A percentile compares a stretch with the other conserved stretches of the same genome.
Conservation (phyloP, 1,139 yeast genomes). For the Kluyveromyces sp. region DNA sequence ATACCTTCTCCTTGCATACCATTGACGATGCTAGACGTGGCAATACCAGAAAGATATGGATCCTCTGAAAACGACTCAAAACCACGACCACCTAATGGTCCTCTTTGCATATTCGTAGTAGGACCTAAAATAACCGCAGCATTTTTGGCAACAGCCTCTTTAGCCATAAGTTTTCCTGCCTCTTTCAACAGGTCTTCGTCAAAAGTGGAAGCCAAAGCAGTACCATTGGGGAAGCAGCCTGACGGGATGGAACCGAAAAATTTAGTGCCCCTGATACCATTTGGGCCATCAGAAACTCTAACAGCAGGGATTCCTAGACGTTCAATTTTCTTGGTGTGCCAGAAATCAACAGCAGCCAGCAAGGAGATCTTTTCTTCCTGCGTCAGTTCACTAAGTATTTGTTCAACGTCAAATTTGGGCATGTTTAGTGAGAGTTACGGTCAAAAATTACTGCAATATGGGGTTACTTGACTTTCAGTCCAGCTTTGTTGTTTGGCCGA, state of each 20-base stretch:
- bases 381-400: slow-evolving; percentile 39
- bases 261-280: slow-evolving; percentile 47
- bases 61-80: slow-evolving; percentile 61
- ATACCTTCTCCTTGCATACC: slow-evolving; percentile 51
- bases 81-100: slow-evolving; percentile 59
- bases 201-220: slow-evolving; percentile 41
- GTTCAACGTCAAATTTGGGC: slow-evolving; percentile 38
- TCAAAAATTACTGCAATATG: neutral
- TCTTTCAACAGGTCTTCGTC: slow-evolving; percentile 36
- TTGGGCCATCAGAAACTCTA: slow-evolving; percentile 45
- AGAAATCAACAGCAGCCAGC: slow-evolving; percentile 45
- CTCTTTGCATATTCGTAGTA: slow-evolving; percentile 45
- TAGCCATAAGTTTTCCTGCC: slow-evolving; percentile 44
- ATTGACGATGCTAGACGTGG: slow-evolving; percentile 42
- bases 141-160: slow-evolving; percentile 46
- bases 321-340: slow-evolving; percentile 50
- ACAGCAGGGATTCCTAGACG: slow-evolving; percentile 39
- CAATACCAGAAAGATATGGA: slow-evolving; percentile 48
- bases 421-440: neutral
- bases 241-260: slow-evolving; percentile 44
- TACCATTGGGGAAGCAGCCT: slow-evolving; percentile 48
- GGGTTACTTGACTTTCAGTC: neutral
- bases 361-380: slow-evolving; percentile 43
- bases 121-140: slow-evolving; percentile 61
- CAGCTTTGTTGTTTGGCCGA: neutral